Percentiles rank a stretch among this genome's conserved stretches.
These are phyloP conservation scores for Austropuccinia psidii DNA, from an alignment of 1,284 basidiomycete genomes.

Conservation along the genomic window DNA sequence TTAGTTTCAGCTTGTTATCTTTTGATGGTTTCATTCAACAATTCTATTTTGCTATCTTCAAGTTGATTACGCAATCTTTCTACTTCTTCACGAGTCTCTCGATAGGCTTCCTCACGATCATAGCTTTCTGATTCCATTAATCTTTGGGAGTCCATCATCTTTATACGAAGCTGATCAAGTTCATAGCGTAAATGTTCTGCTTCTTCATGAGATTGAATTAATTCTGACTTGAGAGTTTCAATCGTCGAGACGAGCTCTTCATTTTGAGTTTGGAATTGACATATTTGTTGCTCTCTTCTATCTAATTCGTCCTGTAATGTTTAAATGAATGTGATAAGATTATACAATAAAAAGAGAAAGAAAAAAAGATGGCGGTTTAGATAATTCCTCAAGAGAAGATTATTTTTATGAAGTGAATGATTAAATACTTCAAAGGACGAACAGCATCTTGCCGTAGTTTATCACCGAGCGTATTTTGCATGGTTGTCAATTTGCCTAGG, in stretches of 20 bases:
- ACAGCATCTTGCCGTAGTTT: conserved; percentile 95
- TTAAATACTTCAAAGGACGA: no score
- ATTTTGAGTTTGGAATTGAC: conserved; percentile 65
- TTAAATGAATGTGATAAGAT: conserved; percentile 37
- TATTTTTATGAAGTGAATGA: background rate
- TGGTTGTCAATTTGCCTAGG: conserved; percentile 77
- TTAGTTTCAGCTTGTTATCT: conserved; percentile 60
- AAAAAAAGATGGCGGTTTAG: background rate
- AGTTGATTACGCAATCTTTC: conserved; percentile 73
- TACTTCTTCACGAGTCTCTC: conserved; percentile 69
- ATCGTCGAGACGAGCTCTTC: conserved; percentile 63
- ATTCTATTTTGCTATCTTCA: conserved; percentile 76
- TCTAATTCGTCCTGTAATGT: conserved; percentile 81
- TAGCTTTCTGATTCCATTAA: conserved; percentile 58
- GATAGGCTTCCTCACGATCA: conserved; percentile 67
- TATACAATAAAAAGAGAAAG: conserved; percentile 29
- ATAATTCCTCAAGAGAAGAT: conserved; percentile 8
- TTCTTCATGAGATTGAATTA: conserved; percentile 66
- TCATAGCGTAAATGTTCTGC: conserved; percentile 61
- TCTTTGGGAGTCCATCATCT: conserved; percentile 51
- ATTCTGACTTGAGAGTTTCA: conserved; percentile 67
- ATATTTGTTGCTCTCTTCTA: conserved; percentile 70
- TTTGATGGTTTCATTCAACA: conserved; percentile 64
- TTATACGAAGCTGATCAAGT: conserved; percentile 54
- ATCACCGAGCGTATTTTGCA: conserved; percentile 86